Conservation (phyloP, 768 basidiomycete species). For the Macrolepiota albuminosa region DNA sequence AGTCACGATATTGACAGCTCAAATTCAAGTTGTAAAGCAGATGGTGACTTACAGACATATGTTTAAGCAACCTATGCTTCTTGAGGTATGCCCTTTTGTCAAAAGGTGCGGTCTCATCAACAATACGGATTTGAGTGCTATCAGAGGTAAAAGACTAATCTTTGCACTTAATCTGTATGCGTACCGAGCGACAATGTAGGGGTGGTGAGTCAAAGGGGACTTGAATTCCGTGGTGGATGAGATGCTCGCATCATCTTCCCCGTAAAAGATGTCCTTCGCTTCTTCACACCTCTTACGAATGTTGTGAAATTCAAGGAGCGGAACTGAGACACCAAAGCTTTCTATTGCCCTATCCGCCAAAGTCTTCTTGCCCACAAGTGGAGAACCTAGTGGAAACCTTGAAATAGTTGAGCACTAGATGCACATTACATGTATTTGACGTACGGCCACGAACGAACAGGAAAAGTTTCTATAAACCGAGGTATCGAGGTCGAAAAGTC, state of each 20-base stretch:
- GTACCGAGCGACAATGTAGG: slow-evolving; percentile 32
- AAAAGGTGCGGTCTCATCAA: slow-evolving; percentile 26
- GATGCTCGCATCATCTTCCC: slow-evolving; percentile 13
- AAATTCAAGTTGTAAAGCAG: neutral
- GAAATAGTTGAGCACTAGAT: neutral
- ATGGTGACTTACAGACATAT: slow-evolving; percentile 15
- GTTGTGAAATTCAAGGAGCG: slow-evolving; percentile 29
- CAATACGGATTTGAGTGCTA: slow-evolving; percentile 30
- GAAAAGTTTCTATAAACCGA: slow-evolving; percentile 18
- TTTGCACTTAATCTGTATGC: neutral
- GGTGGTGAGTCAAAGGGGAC: slow-evolving; percentile 22
- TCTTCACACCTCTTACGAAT: slow-evolving; percentile 19
- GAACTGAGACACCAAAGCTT: slow-evolving; percentile 28
- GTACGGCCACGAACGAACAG: slow-evolving; percentile 25
- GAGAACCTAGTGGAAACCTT: slow-evolving; percentile 22
- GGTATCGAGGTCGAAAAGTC: slow-evolving; percentile 30
- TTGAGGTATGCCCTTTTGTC: slow-evolving; percentile 24
- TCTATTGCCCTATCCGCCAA: slow-evolving; percentile 26
- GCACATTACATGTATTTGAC: slow-evolving; percentile 3
- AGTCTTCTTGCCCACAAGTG: slow-evolving; percentile 13
- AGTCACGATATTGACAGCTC: neutral
- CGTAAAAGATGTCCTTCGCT: neutral
- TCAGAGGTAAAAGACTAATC: neutral
- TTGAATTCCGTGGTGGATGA: slow-evolving; percentile 13
- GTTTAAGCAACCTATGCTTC: slow-evolving; percentile 14